Evolutionary conservation across 306 rosid genomes (phyloP), one percentile per base, ranked within the genome.

Genomic region (Fagus crenata): DNA sequence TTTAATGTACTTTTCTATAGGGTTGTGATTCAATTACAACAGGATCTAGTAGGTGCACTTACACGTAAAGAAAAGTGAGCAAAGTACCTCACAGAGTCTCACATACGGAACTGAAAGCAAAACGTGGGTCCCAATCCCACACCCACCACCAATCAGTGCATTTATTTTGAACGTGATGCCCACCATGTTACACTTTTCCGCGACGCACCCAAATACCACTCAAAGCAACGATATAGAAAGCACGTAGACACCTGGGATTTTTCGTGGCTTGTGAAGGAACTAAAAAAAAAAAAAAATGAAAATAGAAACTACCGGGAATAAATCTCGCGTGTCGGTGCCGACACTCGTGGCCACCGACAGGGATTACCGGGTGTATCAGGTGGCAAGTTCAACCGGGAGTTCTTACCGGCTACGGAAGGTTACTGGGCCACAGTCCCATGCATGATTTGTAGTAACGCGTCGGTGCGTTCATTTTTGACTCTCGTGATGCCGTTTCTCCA

Each of bases 311-410:
- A 82, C 87, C 90, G 88, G 92, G 65, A 75, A 73, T 55, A 69
- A 78, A 84, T 75, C 11, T 85, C 70, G 88, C 86, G 88, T 85
- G 94, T 88, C 91, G 91, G 97, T 88, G 87, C 94, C 91, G 94
- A 91, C 96, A 79, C 51, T 32, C 7, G 31, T 17, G 60, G 7
- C 53, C 60, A 67, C 72, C 71, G 83, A 77, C 74, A 71, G 77
- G 13, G 4, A 22, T 67, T 3, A 78, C 84, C 72, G 79, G 83
- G 76, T 35, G 75, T n/a, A 64, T 22, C 55, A 18, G 78, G 85
- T 84, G 53, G 28, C 4, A 3, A 12, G 31, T 41, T 1, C 8
- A 35, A 43, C 43, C 33, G 12, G 1, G 46, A 76, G 42, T 2
- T 13, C 17, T n/a, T 18, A 71, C 81, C 76, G 81, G 73, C 17